phyloP scores from a whole-genome alignment of 352 stramenopile species.

The Elongisporangium senticosum region DNA sequence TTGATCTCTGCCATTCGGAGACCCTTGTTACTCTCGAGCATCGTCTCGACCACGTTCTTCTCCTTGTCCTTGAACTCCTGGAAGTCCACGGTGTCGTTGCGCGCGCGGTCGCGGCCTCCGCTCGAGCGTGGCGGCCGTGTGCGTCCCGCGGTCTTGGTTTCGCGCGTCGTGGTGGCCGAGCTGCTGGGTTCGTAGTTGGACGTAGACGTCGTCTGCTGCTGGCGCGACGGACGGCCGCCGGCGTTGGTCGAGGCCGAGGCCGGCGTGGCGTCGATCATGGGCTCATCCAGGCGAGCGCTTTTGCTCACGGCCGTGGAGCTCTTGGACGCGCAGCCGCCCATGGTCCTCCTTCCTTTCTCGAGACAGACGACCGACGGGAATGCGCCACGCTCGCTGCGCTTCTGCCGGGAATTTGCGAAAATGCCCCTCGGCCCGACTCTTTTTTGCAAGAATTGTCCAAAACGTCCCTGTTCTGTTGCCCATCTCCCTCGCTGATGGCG shows the following conservation, averaged over 20 bases:
- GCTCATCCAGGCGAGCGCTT: constrained; percentile 1
- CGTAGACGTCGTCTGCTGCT: constrained; percentile 2
- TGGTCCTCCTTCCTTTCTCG: constrained; percentile 8
- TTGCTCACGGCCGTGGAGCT: constrained; percentile 4
- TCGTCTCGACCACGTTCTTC: constrained; percentile 84
- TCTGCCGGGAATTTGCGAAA: neutral
- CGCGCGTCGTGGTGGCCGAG: neutral
- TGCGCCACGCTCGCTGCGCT: neutral
- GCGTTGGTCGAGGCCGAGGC: neutral
- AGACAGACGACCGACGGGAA: neutral
- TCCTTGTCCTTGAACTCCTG: constrained; percentile 83
- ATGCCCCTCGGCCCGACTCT: neutral
- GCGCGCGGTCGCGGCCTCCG: constrained; percentile 11
- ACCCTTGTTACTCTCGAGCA: constrained; percentile 85
- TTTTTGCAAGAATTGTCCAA: neutral
- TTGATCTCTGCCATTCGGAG: constrained; percentile 87
- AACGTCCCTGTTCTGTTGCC: neutral
- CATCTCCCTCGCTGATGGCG: neutral
- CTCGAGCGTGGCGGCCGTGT: constrained; percentile 4
- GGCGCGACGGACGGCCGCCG: neutral
- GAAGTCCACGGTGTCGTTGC: constrained; percentile 68
- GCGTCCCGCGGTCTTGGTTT: neutral
- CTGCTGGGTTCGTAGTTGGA: constrained; percentile 1
- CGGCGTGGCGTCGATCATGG: constrained; percentile 1
- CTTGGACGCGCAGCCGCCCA: constrained; percentile 49